Evolutionary conservation across 352 stramenopile genomes (phyloP), one percentile per base, ranked within the genome.

Genomic region (Phytopythium ostracodes): DNA sequence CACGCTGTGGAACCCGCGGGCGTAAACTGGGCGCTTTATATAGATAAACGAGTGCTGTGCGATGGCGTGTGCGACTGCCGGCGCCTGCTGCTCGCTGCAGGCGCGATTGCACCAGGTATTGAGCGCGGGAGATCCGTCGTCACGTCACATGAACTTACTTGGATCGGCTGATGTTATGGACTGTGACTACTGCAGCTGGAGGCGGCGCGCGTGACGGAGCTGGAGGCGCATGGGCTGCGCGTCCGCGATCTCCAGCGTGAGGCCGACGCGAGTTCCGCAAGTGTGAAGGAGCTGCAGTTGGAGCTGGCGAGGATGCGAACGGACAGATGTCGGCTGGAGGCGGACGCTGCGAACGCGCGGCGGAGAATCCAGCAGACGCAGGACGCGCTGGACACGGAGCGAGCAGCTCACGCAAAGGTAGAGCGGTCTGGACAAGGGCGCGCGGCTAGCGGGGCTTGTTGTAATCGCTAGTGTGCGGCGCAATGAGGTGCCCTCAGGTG

Each of bases 281-380:
- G 58, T 27, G 70, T 78, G 20, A 70, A 66, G 11, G 71, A 89
- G 46, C 58, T 81, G 50, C 73, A 75, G 55, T 61, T 77, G 18
- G 24, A 51, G 27, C 69, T 76, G 33, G 77, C 79, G 10, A 84
- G 78, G 47, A 42, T 84, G 40, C 63, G 77, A 11, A 64, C 72
- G 1, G 81, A 82, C 1, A 78, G 72, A 20, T 81, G 70, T 11
- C 72, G 77, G 1, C 46, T 84, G 2, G 81, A 86, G 29, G 77
- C 71, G 2, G 69, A 88, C 40, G 35, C 67, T 7, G 33, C 54
- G 56, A 53, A 55, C 22, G 27, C 57, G 40, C 49, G 61, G 1
- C 36, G 52, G 20, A 85, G 71, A n/a, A 17, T 40, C 12, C 59
- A 57, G 14, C 54, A 66, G 52, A 38, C 60, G 8, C 59, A 59